Evolutionary conservation across 78 protist species (phyloP).

Genomic region (Dictyostelium purpureum): DNA sequence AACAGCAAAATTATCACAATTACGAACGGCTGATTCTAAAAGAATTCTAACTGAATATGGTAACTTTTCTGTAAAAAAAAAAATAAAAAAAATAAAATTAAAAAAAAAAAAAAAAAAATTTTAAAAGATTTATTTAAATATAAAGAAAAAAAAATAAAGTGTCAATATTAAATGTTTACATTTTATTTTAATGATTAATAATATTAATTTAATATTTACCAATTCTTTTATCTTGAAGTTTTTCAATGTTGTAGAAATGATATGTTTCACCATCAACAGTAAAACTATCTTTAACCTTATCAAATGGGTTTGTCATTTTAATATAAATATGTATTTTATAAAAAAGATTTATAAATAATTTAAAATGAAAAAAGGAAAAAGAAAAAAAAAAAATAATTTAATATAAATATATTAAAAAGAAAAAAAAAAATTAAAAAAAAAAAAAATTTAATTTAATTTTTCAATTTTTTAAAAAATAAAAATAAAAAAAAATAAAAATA

Average conservation of each 20-base stretch:
- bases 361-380: not conserved
- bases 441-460: too few relatives aligned
- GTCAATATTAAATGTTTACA: not conserved
- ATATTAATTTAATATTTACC: too few relatives aligned
- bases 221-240: slow-evolving; percentile 55
- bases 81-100: not conserved
- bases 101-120: too few relatives aligned
- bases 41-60: slow-evolving; percentile 92
- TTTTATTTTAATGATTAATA: too few relatives aligned
- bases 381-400: not conserved
- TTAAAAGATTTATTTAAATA: too few relatives aligned
- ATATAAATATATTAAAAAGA: too few relatives aligned
- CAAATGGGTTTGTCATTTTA: slow-evolving; percentile 38
- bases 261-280: not conserved
- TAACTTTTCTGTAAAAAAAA: slow-evolving; percentile 55
- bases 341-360: too few relatives aligned
- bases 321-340: not conserved
- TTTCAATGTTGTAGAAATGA: slow-evolving; percentile 25
- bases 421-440: too few relatives aligned
- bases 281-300: slow-evolving; percentile 41
- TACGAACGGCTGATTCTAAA: slow-evolving; percentile 89
- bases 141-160: too few relatives aligned
- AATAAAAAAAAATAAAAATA: too few relatives aligned
- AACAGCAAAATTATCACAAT: slow-evolving; percentile 88
- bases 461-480: too few relatives aligned